A percentile compares a stretch with the other conserved stretches of the same genome.
Evolutionary conservation across 2,329 filamentous ascomycete species (phyloP).

Genomic region (Colletotrichum phormii): DNA sequence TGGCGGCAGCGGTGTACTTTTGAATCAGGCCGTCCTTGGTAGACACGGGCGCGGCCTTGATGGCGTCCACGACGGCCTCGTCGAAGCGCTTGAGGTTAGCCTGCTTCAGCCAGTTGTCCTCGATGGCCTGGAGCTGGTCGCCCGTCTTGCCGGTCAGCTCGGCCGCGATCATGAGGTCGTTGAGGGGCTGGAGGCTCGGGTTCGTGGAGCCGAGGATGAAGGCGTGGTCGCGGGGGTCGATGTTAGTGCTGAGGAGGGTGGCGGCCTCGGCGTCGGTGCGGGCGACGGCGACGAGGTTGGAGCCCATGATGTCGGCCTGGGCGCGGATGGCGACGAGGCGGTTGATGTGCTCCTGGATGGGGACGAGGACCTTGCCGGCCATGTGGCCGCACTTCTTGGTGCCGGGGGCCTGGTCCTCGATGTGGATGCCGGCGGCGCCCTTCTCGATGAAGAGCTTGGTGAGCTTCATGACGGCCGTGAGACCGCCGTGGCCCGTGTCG

Average conservation of each 20-base stretch:
- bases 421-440: slow-evolving; percentile 96
- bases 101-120: slow-evolving; percentile 86
- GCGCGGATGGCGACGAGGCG: slow-evolving; percentile 95
- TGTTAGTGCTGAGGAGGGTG: slow-evolving; percentile 95
- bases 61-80: slow-evolving; percentile 86
- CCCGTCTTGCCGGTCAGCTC: slow-evolving; percentile 86
- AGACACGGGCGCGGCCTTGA: slow-evolving; percentile 74
- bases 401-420: slow-evolving; percentile 97
- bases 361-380: slow-evolving; percentile 97
- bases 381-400: slow-evolving; percentile 99
- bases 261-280: slow-evolving; percentile 98
- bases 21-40: slow-evolving; percentile 77
- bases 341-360: slow-evolving; percentile 98
- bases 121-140: slow-evolving; percentile 85
- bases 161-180: slow-evolving; percentile 90
- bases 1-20: slow-evolving; percentile 74
- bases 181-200: slow-evolving; percentile 82
- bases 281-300: slow-evolving; percentile 89
- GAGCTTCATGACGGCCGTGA: slow-evolving; percentile 99
- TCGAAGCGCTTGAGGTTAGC: slow-evolving; percentile 89
- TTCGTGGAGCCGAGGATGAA: slow-evolving; percentile 95
- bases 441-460: slow-evolving; percentile 98
- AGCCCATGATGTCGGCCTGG: slow-evolving; percentile 98
- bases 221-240: slow-evolving; percentile 93
- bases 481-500: slow-evolving; percentile 94